These are phyloP conservation scores for Zoysia japonica DNA, from an alignment of 176 grass and related monocot species.

Conservation along the genomic window DNA sequence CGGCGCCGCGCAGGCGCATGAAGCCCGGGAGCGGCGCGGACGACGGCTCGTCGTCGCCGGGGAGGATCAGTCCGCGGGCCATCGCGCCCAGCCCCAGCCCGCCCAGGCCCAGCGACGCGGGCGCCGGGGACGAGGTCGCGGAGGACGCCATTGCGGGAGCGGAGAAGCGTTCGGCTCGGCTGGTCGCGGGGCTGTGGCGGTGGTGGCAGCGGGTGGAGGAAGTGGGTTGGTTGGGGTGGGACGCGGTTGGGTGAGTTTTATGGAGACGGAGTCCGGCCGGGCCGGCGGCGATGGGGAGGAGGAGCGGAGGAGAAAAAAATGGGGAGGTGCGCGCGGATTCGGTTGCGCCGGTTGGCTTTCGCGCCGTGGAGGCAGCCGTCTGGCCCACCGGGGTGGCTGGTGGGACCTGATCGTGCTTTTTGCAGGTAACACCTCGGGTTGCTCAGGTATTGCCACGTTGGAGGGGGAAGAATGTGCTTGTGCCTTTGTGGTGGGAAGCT, in stretches of 20 bases:
- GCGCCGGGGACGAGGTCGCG: constrained; percentile 27
- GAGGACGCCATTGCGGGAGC: constrained; percentile 39
- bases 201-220: not conserved
- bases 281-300: too few relatives aligned
- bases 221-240: not conserved
- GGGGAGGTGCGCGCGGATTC: too few relatives aligned
- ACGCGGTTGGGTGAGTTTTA: constrained; percentile 31
- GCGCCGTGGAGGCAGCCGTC: too few relatives aligned
- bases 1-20: constrained; percentile 57
- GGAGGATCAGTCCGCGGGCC: constrained; percentile 19
- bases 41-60: not conserved
- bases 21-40: not conserved
- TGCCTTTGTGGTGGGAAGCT: too few relatives aligned
- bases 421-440: too few relatives aligned
- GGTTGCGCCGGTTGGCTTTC: too few relatives aligned
- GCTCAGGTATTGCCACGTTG: too few relatives aligned
- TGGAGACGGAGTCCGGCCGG: not conserved
- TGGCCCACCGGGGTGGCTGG: too few relatives aligned
- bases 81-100: constrained; percentile 5
- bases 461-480: too few relatives aligned
- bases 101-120: constrained; percentile 6
- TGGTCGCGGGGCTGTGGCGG: not conserved
- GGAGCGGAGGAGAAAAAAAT: too few relatives aligned
- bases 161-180: not conserved
- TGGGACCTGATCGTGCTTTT: too few relatives aligned